Evolutionary conservation across 2,329 filamentous ascomycete species (phyloP), one percentile per base, ranked within the genome.

Genomic region (Colletotrichum sp.): DNA sequence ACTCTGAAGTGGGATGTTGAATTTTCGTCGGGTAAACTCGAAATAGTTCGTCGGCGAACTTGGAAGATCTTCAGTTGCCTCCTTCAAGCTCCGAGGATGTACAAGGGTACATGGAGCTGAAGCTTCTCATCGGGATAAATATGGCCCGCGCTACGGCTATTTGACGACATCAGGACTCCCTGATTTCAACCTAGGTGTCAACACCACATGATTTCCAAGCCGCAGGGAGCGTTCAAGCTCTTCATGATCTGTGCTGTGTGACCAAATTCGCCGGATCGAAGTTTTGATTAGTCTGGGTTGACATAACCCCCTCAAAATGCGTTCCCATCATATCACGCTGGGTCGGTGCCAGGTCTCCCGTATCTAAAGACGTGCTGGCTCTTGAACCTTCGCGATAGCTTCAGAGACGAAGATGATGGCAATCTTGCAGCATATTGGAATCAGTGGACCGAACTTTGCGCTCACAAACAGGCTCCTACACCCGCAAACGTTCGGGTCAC

Each of bases 81-180:
- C 59, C 18, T 61, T 61, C 28, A 32, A 61, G 28, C 59, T 61
- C 28, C n/a, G 72, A 72, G 68, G 16, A 52, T 48, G 60, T 72
- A 55, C 67, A 71, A 28, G 12, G 67, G 67, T 70, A 70, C 55
- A 48, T 14, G 26, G 24, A 68, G 63, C 26, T 67, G 28, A 21
- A 72, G 72, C 72, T 72, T 68, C 16, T 32, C 36, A n/a, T 7
- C 73, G 73, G 73, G 73, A 61, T 16, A 75, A 75, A 72, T 39
- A 72, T 72, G 18, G 7, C 32, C 72, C 72, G 72, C n/a, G 43
- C 43, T 48, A 18, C 43, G 18, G 9, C 18, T 7, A 12, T 21
- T 48, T 48, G 43, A 48, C 43, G 43, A 48, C 43, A 48, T n/a
- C 7, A 1, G 9, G 1, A 48, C 39, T 36, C 14, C 34, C 6